Conservation (phyloP, 345 rosid genomes). For the Luvunga scandens region DNA sequence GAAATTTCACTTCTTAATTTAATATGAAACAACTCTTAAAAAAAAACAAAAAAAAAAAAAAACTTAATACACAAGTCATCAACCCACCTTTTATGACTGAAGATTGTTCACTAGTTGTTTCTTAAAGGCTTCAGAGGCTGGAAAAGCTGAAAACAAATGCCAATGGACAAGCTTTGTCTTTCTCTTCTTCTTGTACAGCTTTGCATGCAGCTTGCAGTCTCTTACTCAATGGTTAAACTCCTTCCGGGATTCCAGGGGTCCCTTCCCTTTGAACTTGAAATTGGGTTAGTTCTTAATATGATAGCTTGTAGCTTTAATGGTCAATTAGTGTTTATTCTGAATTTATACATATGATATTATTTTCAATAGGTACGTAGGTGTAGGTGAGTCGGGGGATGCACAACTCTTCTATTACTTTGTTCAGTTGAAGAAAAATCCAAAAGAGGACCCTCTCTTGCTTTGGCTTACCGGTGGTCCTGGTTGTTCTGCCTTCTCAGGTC, state of each 20-base stretch:
- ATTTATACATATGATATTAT: background rate
- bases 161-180: background rate
- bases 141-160: background rate
- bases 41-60: no score
- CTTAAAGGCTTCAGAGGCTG: no score
- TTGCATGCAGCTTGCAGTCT: constrained; percentile 1
- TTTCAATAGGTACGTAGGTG: constrained; percentile 47
- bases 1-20: no score
- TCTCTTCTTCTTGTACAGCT: constrained; percentile 8
- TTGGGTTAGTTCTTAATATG: constrained; percentile 41
- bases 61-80: no score
- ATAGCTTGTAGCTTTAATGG: no score
- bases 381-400: constrained; percentile 44
- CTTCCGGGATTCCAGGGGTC: constrained; percentile 69
- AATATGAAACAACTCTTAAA: no score
- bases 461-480: constrained; percentile 91
- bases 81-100: no score
- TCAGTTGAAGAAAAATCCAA: constrained; percentile 52
- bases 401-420: constrained; percentile 66
- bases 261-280: constrained; percentile 69
- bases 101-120: no score
- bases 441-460: constrained; percentile 52
- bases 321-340: no score
- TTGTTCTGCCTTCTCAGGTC: constrained; percentile 48
- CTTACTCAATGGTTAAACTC: constrained; percentile 28